Percentiles rank a stretch among this genome's conserved stretches.
These are phyloP conservation scores for Solanum corneliomulleri DNA, from an alignment of 257 asterid genomes.

Conservation along the genomic window DNA sequence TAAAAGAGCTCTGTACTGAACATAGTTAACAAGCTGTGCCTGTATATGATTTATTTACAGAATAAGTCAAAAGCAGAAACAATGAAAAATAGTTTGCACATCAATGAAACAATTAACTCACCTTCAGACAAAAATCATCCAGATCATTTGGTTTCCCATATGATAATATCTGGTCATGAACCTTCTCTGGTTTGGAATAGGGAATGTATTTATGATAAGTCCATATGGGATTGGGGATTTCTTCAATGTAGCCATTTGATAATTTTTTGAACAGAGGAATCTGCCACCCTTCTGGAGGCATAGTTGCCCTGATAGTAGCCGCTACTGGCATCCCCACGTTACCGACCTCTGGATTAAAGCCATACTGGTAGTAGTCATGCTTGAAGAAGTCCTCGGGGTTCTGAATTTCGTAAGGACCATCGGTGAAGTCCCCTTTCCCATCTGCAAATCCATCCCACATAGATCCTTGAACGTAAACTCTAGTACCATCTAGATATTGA, in stretches of 20 bases:
- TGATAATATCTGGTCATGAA: slow-evolving; percentile 78
- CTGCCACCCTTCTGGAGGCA: slow-evolving; percentile 84
- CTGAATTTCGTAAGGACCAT: slow-evolving; percentile 94
- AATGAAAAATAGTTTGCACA: background rate
- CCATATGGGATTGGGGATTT: slow-evolving; percentile 89
- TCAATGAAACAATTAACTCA: slow-evolving; percentile 7
- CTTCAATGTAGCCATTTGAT: slow-evolving; percentile 58
- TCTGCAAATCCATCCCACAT: slow-evolving; percentile 99
- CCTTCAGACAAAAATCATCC: slow-evolving; percentile 95
- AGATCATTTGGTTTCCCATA: slow-evolving; percentile 77
- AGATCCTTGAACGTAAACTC: slow-evolving; percentile 74
- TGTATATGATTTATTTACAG: slow-evolving; percentile 18
- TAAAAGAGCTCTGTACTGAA: slow-evolving; percentile 91
- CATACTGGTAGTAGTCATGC: slow-evolving; percentile 64
- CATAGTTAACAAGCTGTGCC: slow-evolving; percentile 89
- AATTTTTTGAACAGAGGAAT: slow-evolving; percentile 60
- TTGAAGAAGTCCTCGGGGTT: slow-evolving; percentile 83
- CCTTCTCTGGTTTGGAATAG: slow-evolving; percentile 75
- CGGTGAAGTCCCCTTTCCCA: slow-evolving; percentile 83
- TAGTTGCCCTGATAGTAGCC: slow-evolving; percentile 87
- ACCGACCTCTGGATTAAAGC: slow-evolving; percentile 98
- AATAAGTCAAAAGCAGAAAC: background rate
- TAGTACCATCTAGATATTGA: slow-evolving; percentile 85
- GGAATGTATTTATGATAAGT: slow-evolving; percentile 83
- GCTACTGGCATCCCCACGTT: slow-evolving; percentile 98